Base-by-base conservation (phyloP, 208 protist species). In the Trypanosoma cruzi region DNA sequence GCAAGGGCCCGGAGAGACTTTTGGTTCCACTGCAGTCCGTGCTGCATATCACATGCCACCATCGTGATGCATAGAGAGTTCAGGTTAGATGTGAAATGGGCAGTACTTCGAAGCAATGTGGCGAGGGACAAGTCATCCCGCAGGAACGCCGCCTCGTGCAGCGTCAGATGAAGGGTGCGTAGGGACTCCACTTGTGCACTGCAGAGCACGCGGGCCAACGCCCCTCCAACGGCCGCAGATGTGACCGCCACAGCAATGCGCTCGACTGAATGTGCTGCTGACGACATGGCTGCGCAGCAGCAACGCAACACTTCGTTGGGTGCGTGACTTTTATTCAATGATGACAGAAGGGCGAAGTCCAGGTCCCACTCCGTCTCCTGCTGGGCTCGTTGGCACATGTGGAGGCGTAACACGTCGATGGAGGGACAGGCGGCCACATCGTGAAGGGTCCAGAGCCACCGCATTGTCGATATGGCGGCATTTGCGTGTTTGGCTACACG, bases 301-400 rank as follows among this genome's bases (percentile, higher is more conserved):
- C 44, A 77, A 68, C 50, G 59, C 32, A 63, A 5, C 6, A 55
- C 16, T 20, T 62, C 42, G 24, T 42, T 16, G 20, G 44, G 18
- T 26, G 42, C 14, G 6, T 37, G 16, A 26, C 7, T 0, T 20
- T 53, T 28, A 18, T 8, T 29, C 3, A 31, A 59, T 22, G 40
- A 4, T 32, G 48, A n/a, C 18, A 68, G 29, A 18, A 68, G 66
- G 1, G 62, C 64, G n/a, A 86, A 75, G 73, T 90, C 81, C 3
- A 90, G 18, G 28, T 71, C 63, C 85, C 85, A 87, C 37, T 71
- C 71, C 6, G 50, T 28, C 16, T 73, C 65, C 3, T 36, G 28
- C 28, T 3, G 28, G 20, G 34, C 69, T 46, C 49, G 31, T 26
- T 49, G 58, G 18, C 31, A 26, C 4, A 62, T 55, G 46, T 37